Evolutionary conservation across 1,139 yeast genomes (phyloP), one percentile per base, ranked within the genome.

Genomic region (Williopsis jadinii): DNA sequence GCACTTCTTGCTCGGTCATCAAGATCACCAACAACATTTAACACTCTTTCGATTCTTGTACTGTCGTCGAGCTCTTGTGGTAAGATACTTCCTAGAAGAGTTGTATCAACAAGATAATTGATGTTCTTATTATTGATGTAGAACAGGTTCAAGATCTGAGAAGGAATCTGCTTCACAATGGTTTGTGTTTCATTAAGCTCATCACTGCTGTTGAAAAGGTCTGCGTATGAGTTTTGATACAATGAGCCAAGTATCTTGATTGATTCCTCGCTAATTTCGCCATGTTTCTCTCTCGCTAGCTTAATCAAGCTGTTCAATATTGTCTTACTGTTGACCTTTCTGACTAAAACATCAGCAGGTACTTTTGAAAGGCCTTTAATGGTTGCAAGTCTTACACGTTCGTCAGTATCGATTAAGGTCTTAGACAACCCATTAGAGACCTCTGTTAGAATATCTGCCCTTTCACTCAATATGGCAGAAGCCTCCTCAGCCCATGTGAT

Each of bases 371-470:
- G 54, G 1, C 77, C 63, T 33, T 58, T 56, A 48, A 88, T 77
- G 0, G 95, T 78, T 1, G 72, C 64, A 28, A 76, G 65, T 48
- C 97, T 70, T 2, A 86, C 95, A 38, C 68, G 72, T 46, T 84
- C 94, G 53, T 85, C 90, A 0, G 80, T 67, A 60, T 90, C 97
- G 35, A 84, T 69, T 24, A 88, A 65, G 34, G 92, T 77, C 52
- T 82, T 82, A 30, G 78, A 66, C 14, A 86, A 56, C 1, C 88
- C 86, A 41, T 69, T 71, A 5, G 75, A 64, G 9, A 86, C 61
- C 32, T 82, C 83, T 0, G 56, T 49, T 5, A 64, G 55, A 3
- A 75, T 63, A 45, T 83, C 94, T 13, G 65, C 57, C 46, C 77
- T 64, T 2, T 63, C 50, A 2, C 69, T 63, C 3, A 82, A 50